Conservation (phyloP, 2,329 filamentous ascomycete species). For the Stagonosporopsis chrysanthemi region DNA sequence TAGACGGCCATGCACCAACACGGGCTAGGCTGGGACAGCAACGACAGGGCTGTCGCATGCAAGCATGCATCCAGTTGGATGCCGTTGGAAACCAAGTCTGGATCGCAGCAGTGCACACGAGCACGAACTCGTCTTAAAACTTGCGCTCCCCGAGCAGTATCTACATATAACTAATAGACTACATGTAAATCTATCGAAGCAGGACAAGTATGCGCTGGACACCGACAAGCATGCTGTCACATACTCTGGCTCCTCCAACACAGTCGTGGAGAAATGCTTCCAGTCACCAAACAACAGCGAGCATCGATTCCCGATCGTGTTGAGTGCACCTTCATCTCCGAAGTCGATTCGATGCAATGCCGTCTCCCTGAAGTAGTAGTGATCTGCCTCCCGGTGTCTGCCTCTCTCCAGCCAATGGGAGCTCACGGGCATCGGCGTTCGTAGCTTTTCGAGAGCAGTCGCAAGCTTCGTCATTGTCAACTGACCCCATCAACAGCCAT, state of each 20-base stretch:
- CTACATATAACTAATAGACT: too few species aligned
- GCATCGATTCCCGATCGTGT: conserved; percentile 2
- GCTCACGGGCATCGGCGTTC: conserved; percentile 9
- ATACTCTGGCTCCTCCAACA: neutral
- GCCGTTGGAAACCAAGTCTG: neutral
- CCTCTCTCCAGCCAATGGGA: conserved; percentile 15
- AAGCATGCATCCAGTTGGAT: neutral
- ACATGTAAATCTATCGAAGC: too few species aligned
- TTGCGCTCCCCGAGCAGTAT: too few species aligned
- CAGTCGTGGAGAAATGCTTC: neutral
- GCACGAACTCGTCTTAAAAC: too few species aligned
- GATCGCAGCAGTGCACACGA: too few species aligned
- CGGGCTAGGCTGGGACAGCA: neutral
- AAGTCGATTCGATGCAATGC: conserved; percentile 9
- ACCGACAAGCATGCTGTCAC: neutral
- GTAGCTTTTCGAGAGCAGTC: conserved; percentile 12
- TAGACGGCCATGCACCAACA: neutral
- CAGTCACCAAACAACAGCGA: neutral
- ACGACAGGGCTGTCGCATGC: neutral
- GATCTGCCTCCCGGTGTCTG: conserved; percentile 11
- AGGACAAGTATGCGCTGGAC: too few species aligned
- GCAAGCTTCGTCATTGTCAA: conserved; percentile 11
- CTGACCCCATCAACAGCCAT: conserved; percentile 21
- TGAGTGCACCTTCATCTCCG: conserved; percentile 16
- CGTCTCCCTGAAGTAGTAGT: conserved; percentile 15